Conservation (phyloP, 2,329 filamentous ascomycete genomes). For the Diaporthe citrichinensis region DNA sequence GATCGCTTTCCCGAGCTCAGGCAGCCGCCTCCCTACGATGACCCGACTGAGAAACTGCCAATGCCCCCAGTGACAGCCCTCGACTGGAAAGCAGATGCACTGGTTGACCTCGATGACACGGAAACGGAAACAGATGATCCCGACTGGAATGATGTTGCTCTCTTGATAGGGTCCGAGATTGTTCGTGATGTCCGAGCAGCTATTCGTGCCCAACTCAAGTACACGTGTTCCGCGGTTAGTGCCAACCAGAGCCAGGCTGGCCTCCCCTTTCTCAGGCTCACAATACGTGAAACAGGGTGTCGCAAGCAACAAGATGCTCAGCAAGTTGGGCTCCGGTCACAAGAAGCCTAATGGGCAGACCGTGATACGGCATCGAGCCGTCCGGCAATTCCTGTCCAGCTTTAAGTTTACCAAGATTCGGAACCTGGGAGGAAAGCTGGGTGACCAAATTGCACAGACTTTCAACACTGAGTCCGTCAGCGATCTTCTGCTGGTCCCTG, state of each 20-base stretch:
- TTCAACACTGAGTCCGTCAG: slow-evolving; percentile 86
- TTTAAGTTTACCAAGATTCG: slow-evolving; percentile 97
- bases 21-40: slow-evolving; percentile 78
- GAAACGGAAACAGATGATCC: slow-evolving; percentile 84
- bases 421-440: slow-evolving; percentile 94
- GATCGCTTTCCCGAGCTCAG: slow-evolving; percentile 82
- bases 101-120: slow-evolving; percentile 81
- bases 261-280: not conserved
- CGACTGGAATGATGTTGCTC: slow-evolving; percentile 96
- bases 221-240: slow-evolving; percentile 80
- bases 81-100: slow-evolving; percentile 87
- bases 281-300: slow-evolving; percentile 66
- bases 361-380: slow-evolving; percentile 88
- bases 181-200: slow-evolving; percentile 80
- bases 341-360: slow-evolving; percentile 97
- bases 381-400: slow-evolving; percentile 81
- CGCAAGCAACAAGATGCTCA: slow-evolving; percentile 93
- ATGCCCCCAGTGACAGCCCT: slow-evolving; percentile 77
- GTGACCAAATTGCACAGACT: slow-evolving; percentile 84
- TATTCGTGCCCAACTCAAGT: slow-evolving; percentile 79
- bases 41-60: slow-evolving; percentile 79
- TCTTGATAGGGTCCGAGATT: slow-evolving; percentile 90
- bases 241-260: not conserved
- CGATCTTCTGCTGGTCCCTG: slow-evolving; percentile 79
- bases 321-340: slow-evolving; percentile 91